Base-by-base conservation (phyloP, 192 early-diverging fungal species). In the Physocladia obscura region DNA sequence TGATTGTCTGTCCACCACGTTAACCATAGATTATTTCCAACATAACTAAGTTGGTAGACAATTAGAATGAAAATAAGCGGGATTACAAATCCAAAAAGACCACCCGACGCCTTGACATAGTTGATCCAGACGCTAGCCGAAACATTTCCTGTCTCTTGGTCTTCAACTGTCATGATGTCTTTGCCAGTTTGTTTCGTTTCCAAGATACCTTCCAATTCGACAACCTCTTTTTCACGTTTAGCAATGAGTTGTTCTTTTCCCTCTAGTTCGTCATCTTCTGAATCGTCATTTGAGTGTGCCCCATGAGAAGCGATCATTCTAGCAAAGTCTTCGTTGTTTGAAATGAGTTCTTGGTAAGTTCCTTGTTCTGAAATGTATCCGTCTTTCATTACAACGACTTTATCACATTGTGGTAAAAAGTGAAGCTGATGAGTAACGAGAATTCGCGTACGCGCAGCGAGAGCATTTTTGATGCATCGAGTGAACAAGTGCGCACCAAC, bases 401-500 rank as follows among this genome's bases (percentile, higher is more conserved):
- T 87, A 52, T 94, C 88, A 34, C 87, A 89, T 50, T 87, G 78
- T 0, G 91, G 90, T 57, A 96, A 60, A 51, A 90, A 79, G 59
- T 90, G 85, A 1, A 94, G 80, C 57, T 88, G 84, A 73, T 96
- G 92, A 0, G 94, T 95, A 2, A 94, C 91, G 59, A 98, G 72
- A 24, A 98, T 69, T 26, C 93, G 84, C 2, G 94, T 91, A 81
- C 93, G 92, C 55, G 80, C 84, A 1, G 71, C 77, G 36, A 96
- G 75, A 6, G 84, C 40, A 0, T 87, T 87, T 2, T 79, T 78
- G 71, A 93, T 89, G 57, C 88, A 93, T 19, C 82, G 69, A 55
- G 92, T 81, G 83, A 97, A 89, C 22, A 94, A 82, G 67, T 90
- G 84, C 39, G 54, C 51, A 49, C 87, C 84, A 56, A 88, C 86